Evolutionary conservation across 176 grass and related monocot genomes (phyloP).

Genomic region (Oryza brachyantha): DNA sequence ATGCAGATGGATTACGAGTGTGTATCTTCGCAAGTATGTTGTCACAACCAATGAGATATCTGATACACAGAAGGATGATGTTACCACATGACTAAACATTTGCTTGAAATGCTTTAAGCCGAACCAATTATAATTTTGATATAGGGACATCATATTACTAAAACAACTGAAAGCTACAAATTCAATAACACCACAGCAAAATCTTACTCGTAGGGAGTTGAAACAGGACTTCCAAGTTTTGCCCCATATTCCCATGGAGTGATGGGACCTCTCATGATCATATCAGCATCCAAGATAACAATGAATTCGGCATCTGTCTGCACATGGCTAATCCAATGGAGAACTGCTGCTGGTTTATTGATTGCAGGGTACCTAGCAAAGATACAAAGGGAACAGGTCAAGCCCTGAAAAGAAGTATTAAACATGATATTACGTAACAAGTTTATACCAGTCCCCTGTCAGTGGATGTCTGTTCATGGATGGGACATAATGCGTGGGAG

Average conservation of each 20-base stretch:
- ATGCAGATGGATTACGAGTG: slow-evolving; percentile 81
- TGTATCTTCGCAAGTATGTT: slow-evolving; percentile 94
- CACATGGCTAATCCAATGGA: slow-evolving; percentile 95
- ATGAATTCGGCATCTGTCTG: slow-evolving; percentile 88
- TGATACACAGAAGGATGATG: slow-evolving; percentile 38
- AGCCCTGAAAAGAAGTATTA: slow-evolving; percentile 23
- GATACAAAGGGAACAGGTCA: slow-evolving; percentile 12
- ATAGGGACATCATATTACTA: not conserved
- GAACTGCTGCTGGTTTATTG: slow-evolving; percentile 95
- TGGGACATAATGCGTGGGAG: slow-evolving; percentile 94
- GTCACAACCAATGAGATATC: slow-evolving; percentile 96
- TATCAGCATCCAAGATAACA: slow-evolving; percentile 97
- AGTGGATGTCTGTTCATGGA: slow-evolving; percentile 89
- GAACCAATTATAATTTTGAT: slow-evolving; percentile 53
- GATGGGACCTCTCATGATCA: slow-evolving; percentile 96
- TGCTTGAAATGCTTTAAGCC: not conserved
- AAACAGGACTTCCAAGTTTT: slow-evolving; percentile 82
- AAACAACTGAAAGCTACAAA: slow-evolving; percentile 17
- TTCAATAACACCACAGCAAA: slow-evolving; percentile 15
- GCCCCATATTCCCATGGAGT: slow-evolving; percentile 98
- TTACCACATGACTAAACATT: slow-evolving; percentile 8
- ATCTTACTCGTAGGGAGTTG: slow-evolving; percentile 88
- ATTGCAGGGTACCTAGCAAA: slow-evolving; percentile 90
- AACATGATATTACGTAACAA: slow-evolving; percentile 15
- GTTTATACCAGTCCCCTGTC: slow-evolving; percentile 87